Conservation (phyloP, 495 filamentous ascomycete species). For the Neurospora sp. region DNA sequence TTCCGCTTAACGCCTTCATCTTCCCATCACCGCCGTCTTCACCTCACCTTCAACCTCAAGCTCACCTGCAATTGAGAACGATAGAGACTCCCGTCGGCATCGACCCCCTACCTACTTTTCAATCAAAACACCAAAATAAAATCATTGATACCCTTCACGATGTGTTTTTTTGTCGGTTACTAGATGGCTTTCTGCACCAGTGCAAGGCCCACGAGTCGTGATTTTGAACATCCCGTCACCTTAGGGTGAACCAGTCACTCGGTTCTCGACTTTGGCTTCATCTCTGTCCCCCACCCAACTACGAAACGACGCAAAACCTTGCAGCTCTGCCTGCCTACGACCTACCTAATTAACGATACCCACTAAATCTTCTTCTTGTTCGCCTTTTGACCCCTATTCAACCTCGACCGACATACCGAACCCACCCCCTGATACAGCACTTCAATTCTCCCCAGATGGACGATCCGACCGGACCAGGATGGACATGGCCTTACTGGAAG, state of each 20-base stretch:
- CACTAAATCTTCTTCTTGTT: background rate
- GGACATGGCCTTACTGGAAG: conserved; percentile 41
- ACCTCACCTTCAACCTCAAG: conserved; percentile 3
- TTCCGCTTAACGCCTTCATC: background rate
- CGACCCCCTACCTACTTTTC: conserved; percentile 1
- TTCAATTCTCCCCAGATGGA: conserved; percentile 25
- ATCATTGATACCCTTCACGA: conserved; percentile 11
- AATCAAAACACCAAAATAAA: conserved; percentile 7
- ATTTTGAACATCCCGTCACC: conserved; percentile 7
- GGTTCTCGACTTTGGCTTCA: conserved; percentile 21
- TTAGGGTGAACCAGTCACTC: conserved; percentile 9
- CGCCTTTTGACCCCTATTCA: conserved; percentile 6
- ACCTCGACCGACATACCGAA: conserved; percentile 2
- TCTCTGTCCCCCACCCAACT: conserved; percentile 6
- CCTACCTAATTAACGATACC: conserved; percentile 2
- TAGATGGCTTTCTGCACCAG: conserved; percentile 28
- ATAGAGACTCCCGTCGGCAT: background rate
- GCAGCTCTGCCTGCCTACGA: background rate
- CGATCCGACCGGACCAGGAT: conserved; percentile 25
- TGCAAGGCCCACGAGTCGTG: conserved; percentile 9
- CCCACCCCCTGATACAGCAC: conserved; percentile 1
- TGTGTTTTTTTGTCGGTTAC: conserved; percentile 10
- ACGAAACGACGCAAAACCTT: background rate
- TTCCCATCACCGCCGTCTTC: conserved; percentile 1
- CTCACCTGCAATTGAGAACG: background rate